Conservation (phyloP, 768 basidiomycete species). For the Pisolithus orientalis region DNA sequence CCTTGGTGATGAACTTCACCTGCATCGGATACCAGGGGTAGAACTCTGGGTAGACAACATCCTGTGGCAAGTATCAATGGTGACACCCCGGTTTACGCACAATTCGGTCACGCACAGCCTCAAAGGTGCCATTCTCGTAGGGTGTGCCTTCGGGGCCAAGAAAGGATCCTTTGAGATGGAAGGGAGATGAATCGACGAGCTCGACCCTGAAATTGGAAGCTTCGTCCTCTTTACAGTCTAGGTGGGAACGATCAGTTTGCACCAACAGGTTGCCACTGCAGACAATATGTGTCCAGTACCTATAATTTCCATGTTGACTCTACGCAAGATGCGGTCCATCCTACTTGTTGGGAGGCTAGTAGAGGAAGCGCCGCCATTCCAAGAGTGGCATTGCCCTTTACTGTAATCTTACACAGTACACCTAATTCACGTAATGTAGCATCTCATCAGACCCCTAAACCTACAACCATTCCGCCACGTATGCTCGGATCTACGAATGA, state of each 20-base stretch:
- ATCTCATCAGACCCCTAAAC: too few species aligned
- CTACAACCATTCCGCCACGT: too few species aligned
- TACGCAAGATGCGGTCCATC: slow-evolving; percentile 39
- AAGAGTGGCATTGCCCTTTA: too few species aligned
- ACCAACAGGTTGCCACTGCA: not conserved
- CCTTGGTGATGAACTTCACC: slow-evolving; percentile 97
- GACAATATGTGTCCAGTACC: slow-evolving; percentile 37
- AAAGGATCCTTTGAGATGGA: slow-evolving; percentile 88
- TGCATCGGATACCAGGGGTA: slow-evolving; percentile 93
- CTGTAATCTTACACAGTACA: too few species aligned
- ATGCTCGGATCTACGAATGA: too few species aligned
- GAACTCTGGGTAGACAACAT: slow-evolving; percentile 87
- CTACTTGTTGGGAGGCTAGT: too few species aligned
- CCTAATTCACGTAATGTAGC: too few species aligned
- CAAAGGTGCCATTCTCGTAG: slow-evolving; percentile 86
- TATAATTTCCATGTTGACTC: slow-evolving; percentile 91
- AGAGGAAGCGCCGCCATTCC: too few species aligned
- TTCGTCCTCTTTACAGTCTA: slow-evolving; percentile 95
- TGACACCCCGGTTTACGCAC: slow-evolving; percentile 1
- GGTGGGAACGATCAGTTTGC: slow-evolving; percentile 7
- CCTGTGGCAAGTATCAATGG: slow-evolving; percentile 38
- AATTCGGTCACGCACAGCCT: slow-evolving; percentile 59
- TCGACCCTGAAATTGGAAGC: slow-evolving; percentile 81
- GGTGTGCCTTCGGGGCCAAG: slow-evolving; percentile 90
- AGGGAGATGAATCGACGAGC: slow-evolving; percentile 82